Evolutionary conservation across 2,329 filamentous ascomycete genomes (phyloP), one percentile per base, ranked within the genome.

Genomic region (Cladosporium austrohemisphaericum): DNA sequence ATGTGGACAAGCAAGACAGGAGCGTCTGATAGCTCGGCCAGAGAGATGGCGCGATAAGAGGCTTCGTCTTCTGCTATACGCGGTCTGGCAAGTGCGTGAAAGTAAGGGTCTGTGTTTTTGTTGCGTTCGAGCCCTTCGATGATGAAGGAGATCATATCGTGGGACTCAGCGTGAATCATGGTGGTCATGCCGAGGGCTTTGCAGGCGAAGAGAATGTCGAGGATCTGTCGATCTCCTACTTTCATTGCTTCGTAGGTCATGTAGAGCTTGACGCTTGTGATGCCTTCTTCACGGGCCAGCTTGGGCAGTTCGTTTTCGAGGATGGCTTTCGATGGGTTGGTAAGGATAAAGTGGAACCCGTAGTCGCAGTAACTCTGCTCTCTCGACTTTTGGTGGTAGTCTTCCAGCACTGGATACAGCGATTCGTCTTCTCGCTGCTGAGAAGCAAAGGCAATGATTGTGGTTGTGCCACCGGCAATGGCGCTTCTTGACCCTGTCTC

Each of bases 391-490:
- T 59, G 59, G 49, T 79, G 73, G 41, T 78, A 76, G n/a, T 71
- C 67, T 38, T 70, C 62, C 2, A 81, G 59, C 0, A 73, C 72
- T 1, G 69, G 64, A 16, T 75, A 62, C 2, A 81, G 61, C 1
- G 70, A 74, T 5, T 67, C 63, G 13, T 76, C 68, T 1, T 63
- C 55, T n/a, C 73, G 73, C 31, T 69, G 65, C 59, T 81, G 78
- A 3, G 74, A 72, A 0, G 79, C 80, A 61, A 84, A 83, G 0
- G 77, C 70, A 6, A 83, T 63, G 11, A 83, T 68, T 0, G 80
- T 81, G 0, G 80, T 83, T 4, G 74, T 81, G 19, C 79, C 79
- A 7, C 79, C 79, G 2, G 77, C 77, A 46, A 82, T 71, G 4
- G 79, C 79, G 18, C 72, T 76, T 7, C 78, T 69, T 0, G 76